These are phyloP conservation scores for Mortierella sp. DNA, from an alignment of 371 early-diverging fungal species.

Conservation along the genomic window DNA sequence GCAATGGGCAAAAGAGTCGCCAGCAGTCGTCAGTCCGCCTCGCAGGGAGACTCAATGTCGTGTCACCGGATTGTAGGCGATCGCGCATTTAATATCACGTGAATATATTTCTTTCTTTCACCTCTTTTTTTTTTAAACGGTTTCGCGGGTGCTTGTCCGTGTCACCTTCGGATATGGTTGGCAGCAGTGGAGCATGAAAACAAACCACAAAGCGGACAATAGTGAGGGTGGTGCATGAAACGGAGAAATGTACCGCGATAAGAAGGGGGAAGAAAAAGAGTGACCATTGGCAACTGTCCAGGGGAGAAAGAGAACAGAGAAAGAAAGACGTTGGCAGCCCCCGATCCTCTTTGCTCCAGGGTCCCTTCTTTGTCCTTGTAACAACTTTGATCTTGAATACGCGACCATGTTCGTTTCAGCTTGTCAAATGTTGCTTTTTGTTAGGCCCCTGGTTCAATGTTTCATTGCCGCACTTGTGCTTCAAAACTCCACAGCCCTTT, in stretches of 20 bases:
- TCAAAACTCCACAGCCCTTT: not conserved
- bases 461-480: not conserved
- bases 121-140: not conserved
- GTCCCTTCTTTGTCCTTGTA: not conserved
- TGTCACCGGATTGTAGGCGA: not conserved
- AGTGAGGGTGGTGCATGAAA: too few relatives aligned
- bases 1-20: not conserved
- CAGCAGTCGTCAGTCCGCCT: slow-evolving; percentile 1
- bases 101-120: not conserved
- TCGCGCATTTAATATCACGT: not conserved
- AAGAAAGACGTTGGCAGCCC: not conserved
- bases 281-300: too few relatives aligned
- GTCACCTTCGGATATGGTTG: not conserved
- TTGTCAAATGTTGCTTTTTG: not conserved
- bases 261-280: too few relatives aligned
- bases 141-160: not conserved
- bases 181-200: too few relatives aligned
- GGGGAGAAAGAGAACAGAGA: not conserved
- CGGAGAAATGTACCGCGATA: too few relatives aligned
- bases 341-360: not conserved
- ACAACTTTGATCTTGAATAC: not conserved
- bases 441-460: not conserved
- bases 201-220: too few relatives aligned
- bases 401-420: not conserved
- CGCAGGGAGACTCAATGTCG: too few relatives aligned